Conservation (phyloP, 2,329 filamentous ascomycete species). For the Erysiphe neolycopersici region DNA sequence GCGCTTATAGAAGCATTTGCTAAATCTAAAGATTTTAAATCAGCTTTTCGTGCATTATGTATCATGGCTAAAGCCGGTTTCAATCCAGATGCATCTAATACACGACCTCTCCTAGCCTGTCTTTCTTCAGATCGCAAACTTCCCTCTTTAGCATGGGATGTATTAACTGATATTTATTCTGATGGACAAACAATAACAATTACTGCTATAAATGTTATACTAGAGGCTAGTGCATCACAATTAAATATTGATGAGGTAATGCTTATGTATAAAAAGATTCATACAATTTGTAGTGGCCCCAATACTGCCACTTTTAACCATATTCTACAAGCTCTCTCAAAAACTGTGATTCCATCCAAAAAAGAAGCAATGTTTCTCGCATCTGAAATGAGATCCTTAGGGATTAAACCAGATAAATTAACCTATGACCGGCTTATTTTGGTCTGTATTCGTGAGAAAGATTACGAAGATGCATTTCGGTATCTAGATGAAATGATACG, state of each 20-base stretch:
- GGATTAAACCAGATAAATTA: conserved; percentile 24
- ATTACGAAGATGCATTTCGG: conserved; percentile 20
- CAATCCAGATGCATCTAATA: conserved; percentile 28
- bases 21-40: conserved; percentile 27
- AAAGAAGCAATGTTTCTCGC: conserved; percentile 32
- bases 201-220: conserved; percentile 19
- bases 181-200: conserved; percentile 23
- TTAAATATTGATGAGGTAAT: conserved; percentile 23
- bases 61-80: conserved; percentile 44
- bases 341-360: conserved; percentile 16
- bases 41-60: conserved; percentile 41
- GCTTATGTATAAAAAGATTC: conserved; percentile 32
- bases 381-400: conserved; percentile 30
- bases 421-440: conserved; percentile 37
- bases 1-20: conserved; percentile 48
- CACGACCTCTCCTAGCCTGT: conserved; percentile 31
- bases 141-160: conserved; percentile 22
- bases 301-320: conserved; percentile 32
- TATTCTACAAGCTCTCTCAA: conserved; percentile 20
- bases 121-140: conserved; percentile 22
- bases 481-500: conserved; percentile 24
- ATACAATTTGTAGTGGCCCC: conserved; percentile 20
- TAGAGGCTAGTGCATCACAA: conserved; percentile 14
- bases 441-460: conserved; percentile 19
- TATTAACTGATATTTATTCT: conserved; percentile 27